Conservation (phyloP, 2,329 filamentous ascomycete species). For the Drechslerella dactyloides region DNA sequence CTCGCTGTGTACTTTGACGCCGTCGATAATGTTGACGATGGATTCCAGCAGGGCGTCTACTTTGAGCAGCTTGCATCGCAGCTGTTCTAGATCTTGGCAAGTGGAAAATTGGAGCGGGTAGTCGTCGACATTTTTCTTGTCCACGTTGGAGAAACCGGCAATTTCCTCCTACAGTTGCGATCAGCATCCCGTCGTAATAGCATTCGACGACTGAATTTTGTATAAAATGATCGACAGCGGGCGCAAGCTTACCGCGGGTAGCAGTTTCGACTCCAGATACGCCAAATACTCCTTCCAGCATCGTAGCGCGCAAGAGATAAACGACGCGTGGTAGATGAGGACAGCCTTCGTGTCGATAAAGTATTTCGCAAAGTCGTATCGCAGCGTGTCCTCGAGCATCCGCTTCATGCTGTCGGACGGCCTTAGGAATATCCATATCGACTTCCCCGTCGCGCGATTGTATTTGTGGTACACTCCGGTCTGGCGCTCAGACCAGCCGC, state of each 20-base stretch:
- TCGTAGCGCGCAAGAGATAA: background rate
- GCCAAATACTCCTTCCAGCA: background rate
- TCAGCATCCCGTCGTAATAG: too few relatives aligned
- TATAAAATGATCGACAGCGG: background rate
- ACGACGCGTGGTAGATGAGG: slow-evolving; percentile 1
- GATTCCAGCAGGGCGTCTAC: background rate
- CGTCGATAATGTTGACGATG: background rate
- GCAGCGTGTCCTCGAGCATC: background rate
- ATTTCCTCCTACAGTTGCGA: background rate
- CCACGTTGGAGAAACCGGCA: background rate
- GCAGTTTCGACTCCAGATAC: background rate
- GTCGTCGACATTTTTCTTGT: background rate
- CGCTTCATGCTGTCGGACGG: background rate
- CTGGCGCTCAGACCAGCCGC: background rate
- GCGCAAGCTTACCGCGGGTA: background rate
- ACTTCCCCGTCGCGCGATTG: background rate
- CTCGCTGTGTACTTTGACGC: background rate
- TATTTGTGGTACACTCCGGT: slow-evolving; percentile 3
- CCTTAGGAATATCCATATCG: background rate
- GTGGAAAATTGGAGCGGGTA: background rate
- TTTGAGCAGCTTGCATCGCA: slow-evolving; percentile 1
- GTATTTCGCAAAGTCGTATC: background rate
- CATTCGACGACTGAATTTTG: too few relatives aligned
- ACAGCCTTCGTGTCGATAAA: background rate
- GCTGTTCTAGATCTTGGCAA: background rate